Evolutionary conservation across 2,329 filamentous ascomycete genomes (phyloP), one percentile per base, ranked within the genome.

Genomic region (Hypoxylon rubiginosum): DNA sequence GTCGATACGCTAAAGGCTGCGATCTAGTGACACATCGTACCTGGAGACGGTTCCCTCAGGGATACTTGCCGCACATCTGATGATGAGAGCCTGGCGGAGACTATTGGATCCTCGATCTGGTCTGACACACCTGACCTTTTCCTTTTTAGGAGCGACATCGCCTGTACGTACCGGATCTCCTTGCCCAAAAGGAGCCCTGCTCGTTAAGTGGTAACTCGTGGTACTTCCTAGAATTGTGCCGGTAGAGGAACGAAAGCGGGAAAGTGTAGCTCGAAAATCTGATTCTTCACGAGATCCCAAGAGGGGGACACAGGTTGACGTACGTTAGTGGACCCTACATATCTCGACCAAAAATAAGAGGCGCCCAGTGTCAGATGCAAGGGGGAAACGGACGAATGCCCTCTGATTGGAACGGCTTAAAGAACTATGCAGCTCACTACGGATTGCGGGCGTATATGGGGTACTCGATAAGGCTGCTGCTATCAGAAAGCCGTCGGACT

Each of bases 91-190:
- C 57, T 49, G 43, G 65, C 39, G 48, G 62, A 63, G 53, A 66
- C 64, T 70, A 70, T 70, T 70, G 67, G 67, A 65, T 60, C 67
- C 55, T 66, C 65, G 65, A 66, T 60, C 64, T 66, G 62, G 62
- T 70, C 67, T 70, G 67, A 70, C 67, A 70, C 67, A 70, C 67
- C 67, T 70, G 67, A 68, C 64, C 67, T 28, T 66, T 70, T 68
- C 67, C 67, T 46, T 32, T 70, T 70, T 70, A 52, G 67, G 65
- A 66, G 64, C 62, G 62, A 70, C 58, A 56, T 65, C 48, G 64
- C 53, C 53, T 51, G 60, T 67, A 67, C 67, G 61, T 69, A 66
- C 67, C 65, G 34, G 41, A 30, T 51, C 58, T 55, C 46, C 19
- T 43, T 57, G 17, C 59, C 58, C 58, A 39, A 66, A 62, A 46